These are phyloP conservation scores for Tritrichomonas musculus DNA, from an alignment of 208 protist species.

Conservation along the genomic window DNA sequence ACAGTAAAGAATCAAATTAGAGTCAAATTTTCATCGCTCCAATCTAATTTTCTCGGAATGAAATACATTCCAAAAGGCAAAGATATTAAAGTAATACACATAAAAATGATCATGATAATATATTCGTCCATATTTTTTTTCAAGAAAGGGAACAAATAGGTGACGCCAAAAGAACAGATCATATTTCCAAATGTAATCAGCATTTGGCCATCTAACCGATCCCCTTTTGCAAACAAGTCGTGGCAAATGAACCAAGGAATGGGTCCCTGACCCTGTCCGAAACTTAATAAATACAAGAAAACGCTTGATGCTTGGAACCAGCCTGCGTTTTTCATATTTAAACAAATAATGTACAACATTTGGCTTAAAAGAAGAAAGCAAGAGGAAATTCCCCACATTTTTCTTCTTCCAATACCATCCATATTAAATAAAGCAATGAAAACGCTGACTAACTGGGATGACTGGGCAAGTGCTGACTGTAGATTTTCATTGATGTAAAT, in stretches of 20 bases:
- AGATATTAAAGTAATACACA: too few relatives aligned
- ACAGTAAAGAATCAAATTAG: too few relatives aligned
- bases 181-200: background rate
- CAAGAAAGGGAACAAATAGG: background rate
- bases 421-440: background rate
- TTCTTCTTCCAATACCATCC: background rate
- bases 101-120: background rate
- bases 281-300: slow-evolving; percentile 6
- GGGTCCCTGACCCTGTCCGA: slow-evolving; percentile 25
- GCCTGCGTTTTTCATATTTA: background rate
- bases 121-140: background rate
- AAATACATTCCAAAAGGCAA: too few relatives aligned
- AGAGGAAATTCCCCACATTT: background rate
- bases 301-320: background rate
- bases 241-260: background rate
- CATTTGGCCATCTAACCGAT: background rate
- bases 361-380: background rate
- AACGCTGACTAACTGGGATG: background rate
- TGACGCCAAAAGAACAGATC: background rate
- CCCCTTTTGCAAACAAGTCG: background rate
- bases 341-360: background rate
- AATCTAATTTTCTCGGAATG: too few relatives aligned
- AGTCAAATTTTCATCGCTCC: too few relatives aligned
- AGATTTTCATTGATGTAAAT: background rate
- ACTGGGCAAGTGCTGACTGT: background rate